Base-by-base conservation (phyloP, 2,329 filamentous ascomycete genomes). In the Dactylellina sp. region DNA sequence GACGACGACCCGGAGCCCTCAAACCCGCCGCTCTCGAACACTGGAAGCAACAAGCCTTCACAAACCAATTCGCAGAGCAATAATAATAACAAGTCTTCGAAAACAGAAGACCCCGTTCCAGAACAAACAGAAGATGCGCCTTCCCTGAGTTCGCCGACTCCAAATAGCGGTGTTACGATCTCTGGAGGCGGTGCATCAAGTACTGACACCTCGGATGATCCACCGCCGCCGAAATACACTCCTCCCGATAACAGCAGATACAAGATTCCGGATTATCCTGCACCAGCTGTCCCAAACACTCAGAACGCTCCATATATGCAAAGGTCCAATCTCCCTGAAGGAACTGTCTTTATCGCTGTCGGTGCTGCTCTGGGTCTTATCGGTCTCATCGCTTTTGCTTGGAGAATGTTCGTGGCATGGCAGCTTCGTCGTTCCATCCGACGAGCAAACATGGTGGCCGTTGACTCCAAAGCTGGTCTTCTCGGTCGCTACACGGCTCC, bases 321-420 rank as follows among this genome's bases (percentile, higher is more conserved):
- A 79, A 89, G 89, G 79, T 96, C 93, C 0, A 89, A 83, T 60
- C 85, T 93, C 9, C 95, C 95, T 1, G 91, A 98, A 79, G 95
- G 95, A 62, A 97, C 94, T 2, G 90, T 99, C 71, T 99, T 99
- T 83, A 99, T 99, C 78, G 90, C 89, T 20, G 95, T 98, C 0
- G 95, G 95, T 49, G 91, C 93, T 24, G 89, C 92, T 25, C 86
- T 99, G 5, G 95, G 92, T 14, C 89, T 93, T 76, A 87, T 97
- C 76, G 92, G 89, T 9, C 84, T 92, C 7, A 89, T 88, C n/a
- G 87, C 98, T 47, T 85, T 99, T 11, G 85, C 90, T 68, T 99
- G 95, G 95, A 91, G 94, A 74, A 89, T 86, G 56, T 86, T 97
- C 64, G 89, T 97, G 71, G 93, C 91, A 72, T 96, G 92, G 86